Conservation (phyloP, 306 rosid species). For the Casuarina glauca region DNA sequence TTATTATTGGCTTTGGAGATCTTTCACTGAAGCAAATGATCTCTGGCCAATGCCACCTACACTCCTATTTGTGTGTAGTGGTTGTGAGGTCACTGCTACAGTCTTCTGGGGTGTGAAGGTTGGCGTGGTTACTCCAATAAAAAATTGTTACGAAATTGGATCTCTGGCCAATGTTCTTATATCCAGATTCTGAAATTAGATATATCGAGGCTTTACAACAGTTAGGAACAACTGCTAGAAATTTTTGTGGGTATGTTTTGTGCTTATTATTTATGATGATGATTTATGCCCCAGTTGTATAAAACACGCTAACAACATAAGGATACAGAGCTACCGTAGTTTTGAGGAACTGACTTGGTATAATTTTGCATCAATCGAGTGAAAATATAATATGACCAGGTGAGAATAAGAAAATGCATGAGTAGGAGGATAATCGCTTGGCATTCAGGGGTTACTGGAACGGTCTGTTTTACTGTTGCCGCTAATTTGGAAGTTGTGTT, state of each 20-base stretch:
- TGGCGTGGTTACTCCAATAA: neutral
- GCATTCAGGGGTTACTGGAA: slow-evolving; percentile 25
- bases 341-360: neutral
- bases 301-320: neutral
- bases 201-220: neutral
- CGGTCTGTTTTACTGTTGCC: neutral
- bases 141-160: neutral
- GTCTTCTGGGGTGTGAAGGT: neutral
- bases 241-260: neutral
- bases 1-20: neutral
- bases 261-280: neutral
- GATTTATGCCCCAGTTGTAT: neutral
- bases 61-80: neutral
- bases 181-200: neutral
- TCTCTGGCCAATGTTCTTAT: neutral
- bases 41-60: neutral
- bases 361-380: neutral
- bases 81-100: neutral
- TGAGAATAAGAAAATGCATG: neutral
- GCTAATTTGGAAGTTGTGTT: neutral
- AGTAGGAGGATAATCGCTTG: slow-evolving; percentile 2
- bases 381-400: neutral
- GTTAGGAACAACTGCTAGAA: neutral
- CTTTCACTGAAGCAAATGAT: neutral
- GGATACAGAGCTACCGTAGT: neutral